Conservation (phyloP, 352 stramenopile species). For the Pythium scleroteichum region DNA sequence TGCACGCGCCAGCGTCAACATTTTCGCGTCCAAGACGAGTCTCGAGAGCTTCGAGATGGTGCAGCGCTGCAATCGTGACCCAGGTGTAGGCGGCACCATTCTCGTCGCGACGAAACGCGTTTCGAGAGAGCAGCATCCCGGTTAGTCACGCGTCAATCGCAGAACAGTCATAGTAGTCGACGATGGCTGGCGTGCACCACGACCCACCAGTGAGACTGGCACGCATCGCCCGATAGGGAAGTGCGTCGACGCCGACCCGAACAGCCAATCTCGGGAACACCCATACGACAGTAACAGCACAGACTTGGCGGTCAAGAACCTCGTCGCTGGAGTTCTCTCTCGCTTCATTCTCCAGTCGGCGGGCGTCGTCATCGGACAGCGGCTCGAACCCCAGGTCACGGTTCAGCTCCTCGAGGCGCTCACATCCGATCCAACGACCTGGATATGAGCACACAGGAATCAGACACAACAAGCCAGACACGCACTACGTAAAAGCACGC, state of each 20-base stretch:
- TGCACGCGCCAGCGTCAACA: background rate
- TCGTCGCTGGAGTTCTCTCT: background rate
- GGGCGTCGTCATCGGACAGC: background rate
- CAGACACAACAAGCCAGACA: too few relatives aligned
- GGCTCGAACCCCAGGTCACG: conserved; percentile 1
- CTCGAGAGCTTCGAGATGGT: conserved; percentile 12
- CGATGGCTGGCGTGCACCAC: conserved; percentile 5
- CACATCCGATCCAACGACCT: conserved; percentile 2
- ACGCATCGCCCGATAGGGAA: conserved; percentile 11
- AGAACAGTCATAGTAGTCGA: conserved; percentile 27
- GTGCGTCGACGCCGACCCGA: background rate
- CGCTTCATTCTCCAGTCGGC: background rate
- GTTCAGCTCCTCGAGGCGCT: conserved; percentile 1
- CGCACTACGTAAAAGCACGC: too few relatives aligned
- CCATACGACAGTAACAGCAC: conserved; percentile 13
- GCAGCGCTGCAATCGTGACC: conserved; percentile 7
- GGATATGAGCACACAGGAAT: too few relatives aligned
- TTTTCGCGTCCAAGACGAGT: conserved; percentile 20
- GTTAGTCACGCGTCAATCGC: conserved; percentile 5
- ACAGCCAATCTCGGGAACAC: background rate
- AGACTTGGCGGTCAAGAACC: conserved; percentile 9
- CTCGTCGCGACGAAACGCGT: conserved; percentile 3
- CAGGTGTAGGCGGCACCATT: conserved; percentile 5
- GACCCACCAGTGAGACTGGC: background rate
- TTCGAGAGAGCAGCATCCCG: conserved; percentile 18